phyloP scores from a whole-genome alignment of 1,139 yeast genomes.

The Arxiozyma telluris region DNA sequence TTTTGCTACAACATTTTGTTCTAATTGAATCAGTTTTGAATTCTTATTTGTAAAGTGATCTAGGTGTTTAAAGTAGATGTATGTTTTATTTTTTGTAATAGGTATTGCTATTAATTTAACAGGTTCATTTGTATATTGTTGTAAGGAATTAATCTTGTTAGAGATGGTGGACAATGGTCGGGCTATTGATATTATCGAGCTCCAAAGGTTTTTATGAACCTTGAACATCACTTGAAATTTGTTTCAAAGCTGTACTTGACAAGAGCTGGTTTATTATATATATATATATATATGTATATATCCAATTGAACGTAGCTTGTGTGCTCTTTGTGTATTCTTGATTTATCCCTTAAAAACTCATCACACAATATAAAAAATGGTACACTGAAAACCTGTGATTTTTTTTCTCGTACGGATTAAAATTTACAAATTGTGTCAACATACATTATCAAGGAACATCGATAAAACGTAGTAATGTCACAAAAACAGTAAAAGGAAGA shows the following conservation, averaged over 20 bases:
- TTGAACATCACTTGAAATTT: background rate
- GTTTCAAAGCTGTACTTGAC: background rate
- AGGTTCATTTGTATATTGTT: conserved; percentile 27
- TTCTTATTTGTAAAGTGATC: conserved; percentile 29
- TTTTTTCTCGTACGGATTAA: background rate
- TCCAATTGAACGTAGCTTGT: background rate
- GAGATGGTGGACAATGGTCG: background rate
- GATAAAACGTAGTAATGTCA: background rate
- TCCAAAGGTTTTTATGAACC: background rate
- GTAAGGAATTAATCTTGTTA: conserved; percentile 1
- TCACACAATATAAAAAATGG: background rate
- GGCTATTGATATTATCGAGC: background rate
- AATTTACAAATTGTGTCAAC: background rate
- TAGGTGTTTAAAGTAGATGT: conserved; percentile 51
- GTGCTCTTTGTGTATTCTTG: too few relatives aligned
- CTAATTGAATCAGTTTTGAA: conserved; percentile 29
- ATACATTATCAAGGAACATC: too few relatives aligned
- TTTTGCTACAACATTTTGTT: conserved; percentile 37
- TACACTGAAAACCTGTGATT: background rate
- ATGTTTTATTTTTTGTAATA: conserved; percentile 47
- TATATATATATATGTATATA: too few relatives aligned
- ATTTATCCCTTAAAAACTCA: background rate
- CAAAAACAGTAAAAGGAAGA: background rate
- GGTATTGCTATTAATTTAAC: conserved; percentile 52
- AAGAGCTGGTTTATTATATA: background rate